Evolutionary conservation across 148 eudicot species (phyloP).

Genomic region (Fagopyrum tataricum): DNA sequence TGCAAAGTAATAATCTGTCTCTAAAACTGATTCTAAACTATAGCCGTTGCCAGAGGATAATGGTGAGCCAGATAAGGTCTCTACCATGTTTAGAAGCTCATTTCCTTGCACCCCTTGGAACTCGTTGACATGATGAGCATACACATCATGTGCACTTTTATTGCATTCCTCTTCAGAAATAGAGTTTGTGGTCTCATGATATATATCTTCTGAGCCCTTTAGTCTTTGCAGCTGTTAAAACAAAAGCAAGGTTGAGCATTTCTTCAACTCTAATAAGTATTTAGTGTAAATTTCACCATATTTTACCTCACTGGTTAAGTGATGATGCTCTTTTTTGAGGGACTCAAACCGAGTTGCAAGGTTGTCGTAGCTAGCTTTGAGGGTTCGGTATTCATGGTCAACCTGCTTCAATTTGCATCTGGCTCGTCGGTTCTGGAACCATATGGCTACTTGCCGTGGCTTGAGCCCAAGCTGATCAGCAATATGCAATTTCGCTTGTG

Average conservation of each 20-base stretch:
- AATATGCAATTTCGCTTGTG: conserved; percentile 39
- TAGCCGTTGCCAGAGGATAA: conserved; percentile 1
- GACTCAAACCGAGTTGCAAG: conserved; percentile 32
- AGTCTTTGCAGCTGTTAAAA: conserved; percentile 37
- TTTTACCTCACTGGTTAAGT: conserved; percentile 34
- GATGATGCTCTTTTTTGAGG: conserved; percentile 34
- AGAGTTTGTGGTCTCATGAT: conserved; percentile 8
- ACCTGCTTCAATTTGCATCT: conserved; percentile 45
- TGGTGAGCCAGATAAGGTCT: neutral
- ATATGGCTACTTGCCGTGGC: conserved; percentile 53
- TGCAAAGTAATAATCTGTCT: neutral
- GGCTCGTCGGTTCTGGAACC: conserved; percentile 61
- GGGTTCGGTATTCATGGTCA: conserved; percentile 33
- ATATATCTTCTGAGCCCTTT: conserved; percentile 21
- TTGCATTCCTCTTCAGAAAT: neutral
- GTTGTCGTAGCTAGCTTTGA: conserved; percentile 31
- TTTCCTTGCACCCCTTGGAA: neutral
- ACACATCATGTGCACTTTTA: neutral
- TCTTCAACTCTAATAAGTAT: neutral
- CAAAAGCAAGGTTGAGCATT: neutral
- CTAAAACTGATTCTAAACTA: conserved; percentile 9
- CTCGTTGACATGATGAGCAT: neutral
- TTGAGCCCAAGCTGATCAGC: conserved; percentile 50
- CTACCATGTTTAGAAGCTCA: neutral
- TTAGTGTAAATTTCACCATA: neutral